A percentile compares a stretch with the other conserved stretches of the same genome.
phyloP scores from a whole-genome alignment of 2,329 filamentous ascomycete species.

The Monosporascus sp. region DNA sequence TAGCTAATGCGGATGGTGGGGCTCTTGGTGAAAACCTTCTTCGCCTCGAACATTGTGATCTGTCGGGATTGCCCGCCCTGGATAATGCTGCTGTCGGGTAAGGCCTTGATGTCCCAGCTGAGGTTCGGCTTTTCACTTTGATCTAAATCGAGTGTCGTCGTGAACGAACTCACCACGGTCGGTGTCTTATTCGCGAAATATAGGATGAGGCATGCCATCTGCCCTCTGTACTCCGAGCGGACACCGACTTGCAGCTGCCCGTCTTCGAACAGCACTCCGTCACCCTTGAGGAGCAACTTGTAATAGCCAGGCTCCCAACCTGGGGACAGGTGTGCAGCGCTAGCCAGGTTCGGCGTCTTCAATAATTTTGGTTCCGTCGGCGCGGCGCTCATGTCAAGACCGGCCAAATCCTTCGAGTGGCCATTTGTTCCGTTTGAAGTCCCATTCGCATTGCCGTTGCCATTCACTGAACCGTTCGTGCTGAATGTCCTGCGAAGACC shows the following conservation, averaged over 20 bases:
- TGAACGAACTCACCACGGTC: conserved; percentile 81
- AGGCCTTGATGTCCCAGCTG: conserved; percentile 79
- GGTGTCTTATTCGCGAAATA: conserved; percentile 96
- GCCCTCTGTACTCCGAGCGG: conserved; percentile 89
- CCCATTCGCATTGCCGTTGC: conserved; percentile 39
- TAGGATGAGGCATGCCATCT: conserved; percentile 89
- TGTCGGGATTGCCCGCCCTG: conserved; percentile 80
- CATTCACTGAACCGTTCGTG: conserved; percentile 44
- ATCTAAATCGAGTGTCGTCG: conserved; percentile 85
- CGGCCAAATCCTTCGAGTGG: conserved; percentile 63
- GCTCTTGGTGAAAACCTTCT: conserved; percentile 71
- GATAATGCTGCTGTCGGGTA: conserved; percentile 76
- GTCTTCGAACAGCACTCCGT: conserved; percentile 93
- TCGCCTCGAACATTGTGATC: conserved; percentile 90
- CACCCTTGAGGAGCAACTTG: conserved; percentile 68
- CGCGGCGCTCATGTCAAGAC: conserved; percentile 69
- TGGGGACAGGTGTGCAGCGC: conserved; percentile 85
- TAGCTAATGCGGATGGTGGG: conserved; percentile 94
- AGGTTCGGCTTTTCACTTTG: conserved; percentile 59
- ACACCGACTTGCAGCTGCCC: conserved; percentile 88
- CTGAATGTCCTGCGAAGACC: conserved; percentile 86
- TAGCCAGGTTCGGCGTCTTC: conserved; percentile 79
- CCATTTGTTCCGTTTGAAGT: conserved; percentile 45
- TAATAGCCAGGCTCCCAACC: conserved; percentile 93
- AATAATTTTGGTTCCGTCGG: conserved; percentile 51